A percentile compares a stretch with the other conserved stretches of the same genome.
Conservation (phyloP, 2,329 filamentous ascomycete species). For the Aspergillus sp. region DNA sequence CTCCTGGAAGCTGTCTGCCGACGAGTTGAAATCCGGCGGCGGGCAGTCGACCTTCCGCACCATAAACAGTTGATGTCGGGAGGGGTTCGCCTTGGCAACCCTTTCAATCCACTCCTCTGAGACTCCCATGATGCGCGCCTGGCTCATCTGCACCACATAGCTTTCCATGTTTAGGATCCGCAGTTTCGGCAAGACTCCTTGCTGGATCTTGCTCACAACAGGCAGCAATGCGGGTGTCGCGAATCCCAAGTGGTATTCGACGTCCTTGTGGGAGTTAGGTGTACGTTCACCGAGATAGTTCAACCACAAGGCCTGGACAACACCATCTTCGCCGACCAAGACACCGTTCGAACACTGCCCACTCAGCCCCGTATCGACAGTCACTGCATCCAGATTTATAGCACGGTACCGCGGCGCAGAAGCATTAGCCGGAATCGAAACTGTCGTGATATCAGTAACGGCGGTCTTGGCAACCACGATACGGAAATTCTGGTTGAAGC, state of each 20-base stretch:
- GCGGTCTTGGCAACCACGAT: slow-evolving; percentile 92
- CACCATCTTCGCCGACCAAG: slow-evolving; percentile 82
- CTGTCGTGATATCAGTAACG: slow-evolving; percentile 95
- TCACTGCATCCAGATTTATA: slow-evolving; percentile 94
- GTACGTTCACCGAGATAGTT: slow-evolving; percentile 93
- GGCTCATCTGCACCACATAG: slow-evolving; percentile 92
- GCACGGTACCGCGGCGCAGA: slow-evolving; percentile 90
- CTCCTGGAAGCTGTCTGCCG: slow-evolving; percentile 71
- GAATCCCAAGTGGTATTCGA: slow-evolving; percentile 93
- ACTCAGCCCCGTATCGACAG: slow-evolving; percentile 88
- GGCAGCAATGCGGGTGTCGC: slow-evolving; percentile 85
- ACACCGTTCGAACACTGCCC: slow-evolving; percentile 93
- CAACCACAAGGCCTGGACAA: slow-evolving; percentile 92
- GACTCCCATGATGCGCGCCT: slow-evolving; percentile 95
- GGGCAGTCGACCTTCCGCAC: slow-evolving; percentile 82
- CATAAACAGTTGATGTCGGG: slow-evolving; percentile 97
- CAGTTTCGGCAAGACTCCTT: slow-evolving; percentile 74
- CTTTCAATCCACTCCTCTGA: slow-evolving; percentile 93
- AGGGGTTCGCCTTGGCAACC: slow-evolving; percentile 82
- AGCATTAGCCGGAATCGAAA: slow-evolving; percentile 91
- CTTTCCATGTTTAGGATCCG: slow-evolving; percentile 94
- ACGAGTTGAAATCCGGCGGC: slow-evolving; percentile 42
- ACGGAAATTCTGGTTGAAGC: slow-evolving; percentile 94
- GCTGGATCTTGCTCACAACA: slow-evolving; percentile 82
- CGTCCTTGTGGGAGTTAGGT: slow-evolving; percentile 76